Base-by-base conservation (phyloP, 2,329 filamentous ascomycete species). In the Cladosporium sp. region DNA sequence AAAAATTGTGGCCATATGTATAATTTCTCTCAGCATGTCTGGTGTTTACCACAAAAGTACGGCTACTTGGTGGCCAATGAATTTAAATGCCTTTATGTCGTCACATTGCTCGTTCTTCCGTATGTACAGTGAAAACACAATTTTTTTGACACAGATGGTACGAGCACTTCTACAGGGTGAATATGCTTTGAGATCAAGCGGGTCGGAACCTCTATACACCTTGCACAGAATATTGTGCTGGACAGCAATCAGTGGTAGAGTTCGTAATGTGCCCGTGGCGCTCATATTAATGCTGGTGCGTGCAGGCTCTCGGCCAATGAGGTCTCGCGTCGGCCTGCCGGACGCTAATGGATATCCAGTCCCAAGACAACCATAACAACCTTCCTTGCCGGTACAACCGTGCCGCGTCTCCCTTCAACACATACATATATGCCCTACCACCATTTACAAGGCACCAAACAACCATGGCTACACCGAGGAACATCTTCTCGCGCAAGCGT, bases 401-500 rank as follows among this genome's bases (percentile, higher is more conserved):
- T 23, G 51, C 51, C 51, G 26, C n/a, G 18, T n/a, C 30, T 30
- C 30, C 51, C 18, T 54, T 10, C 26, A 54, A 54, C 51, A 30
- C 51, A 54, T 30, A 30, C 36, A n/a, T 21, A 51, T 51, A 28
- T 13, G 3, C n/a, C 39, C 21, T 46, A 21, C 39, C 10, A 46
- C n/a, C 39, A 21, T 51, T 16, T 5, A 51, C 10, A 10, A 28
- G 23, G 32, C 21, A 21, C 1, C 16, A 21, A 49, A 26, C 30
- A 16, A 46, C 1, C 7, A 63, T 63, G 60, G 49, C 49, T 11
- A 23, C 25, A 1, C 3, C 48, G 48, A 63, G 7, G 18, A 63
- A 49, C 60, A 69, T 74, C 21, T 64, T 73, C 63, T 65, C 63
- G 59, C 76, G 81, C 56, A 82, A 81, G 72, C 75, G 74, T 23